Conservation (phyloP, 2,329 filamentous ascomycete genomes). For the Aureobasidium lini region DNA sequence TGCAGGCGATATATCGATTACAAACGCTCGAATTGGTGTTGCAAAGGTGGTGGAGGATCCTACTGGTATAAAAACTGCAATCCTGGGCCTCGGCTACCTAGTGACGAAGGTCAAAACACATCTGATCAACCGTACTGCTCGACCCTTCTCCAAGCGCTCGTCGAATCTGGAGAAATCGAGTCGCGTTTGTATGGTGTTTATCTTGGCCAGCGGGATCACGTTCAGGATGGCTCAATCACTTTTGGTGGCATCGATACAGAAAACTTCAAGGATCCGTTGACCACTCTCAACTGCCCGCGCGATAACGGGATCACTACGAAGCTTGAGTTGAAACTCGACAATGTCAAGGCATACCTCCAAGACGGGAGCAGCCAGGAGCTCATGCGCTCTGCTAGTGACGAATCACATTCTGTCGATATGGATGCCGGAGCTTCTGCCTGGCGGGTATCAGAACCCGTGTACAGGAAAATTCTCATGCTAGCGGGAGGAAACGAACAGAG, state of each 20-base stretch:
- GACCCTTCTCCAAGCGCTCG: conserved; percentile 26
- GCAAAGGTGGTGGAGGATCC: conserved; percentile 22
- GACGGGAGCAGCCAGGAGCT: too few species aligned
- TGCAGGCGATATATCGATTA: conserved; percentile 21
- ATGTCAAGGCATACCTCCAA: too few species aligned
- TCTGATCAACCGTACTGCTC: conserved; percentile 15
- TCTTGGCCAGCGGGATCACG: conserved; percentile 22
- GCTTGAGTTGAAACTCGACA: neutral
- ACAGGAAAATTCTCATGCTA: too few species aligned
- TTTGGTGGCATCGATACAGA: conserved; percentile 29
- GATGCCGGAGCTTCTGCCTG: too few species aligned
- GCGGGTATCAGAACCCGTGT: too few species aligned
- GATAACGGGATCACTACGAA: neutral
- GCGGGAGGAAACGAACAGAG: too few species aligned
- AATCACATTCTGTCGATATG: too few species aligned
- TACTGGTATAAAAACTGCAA: conserved; percentile 20
- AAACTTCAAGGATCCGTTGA: conserved; percentile 24
- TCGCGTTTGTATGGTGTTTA: conserved; percentile 27
- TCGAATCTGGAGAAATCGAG: conserved; percentile 24
- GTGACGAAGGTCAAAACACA: conserved; percentile 18
- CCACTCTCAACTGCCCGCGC: conserved; percentile 24
- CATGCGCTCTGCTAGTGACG: too few species aligned
- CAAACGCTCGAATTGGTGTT: conserved; percentile 26
- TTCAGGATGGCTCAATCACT: conserved; percentile 23
- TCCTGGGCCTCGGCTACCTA: conserved; percentile 28